These are phyloP conservation scores for Colletotrichum siamense DNA, from an alignment of 2,329 filamentous ascomycete genomes.

Conservation along the genomic window DNA sequence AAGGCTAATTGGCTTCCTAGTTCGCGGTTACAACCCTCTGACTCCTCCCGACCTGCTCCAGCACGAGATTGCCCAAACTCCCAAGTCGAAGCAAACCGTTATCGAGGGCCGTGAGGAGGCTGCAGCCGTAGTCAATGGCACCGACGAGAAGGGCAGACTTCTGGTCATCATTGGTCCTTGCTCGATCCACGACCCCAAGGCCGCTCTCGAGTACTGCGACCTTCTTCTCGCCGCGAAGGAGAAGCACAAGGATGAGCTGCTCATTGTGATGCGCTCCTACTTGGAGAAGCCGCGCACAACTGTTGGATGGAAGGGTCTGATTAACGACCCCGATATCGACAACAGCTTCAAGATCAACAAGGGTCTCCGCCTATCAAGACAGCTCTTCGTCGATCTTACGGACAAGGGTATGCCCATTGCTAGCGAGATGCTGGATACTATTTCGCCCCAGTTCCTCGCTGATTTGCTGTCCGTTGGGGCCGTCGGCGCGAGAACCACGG, in stretches of 20 bases:
- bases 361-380: constrained; percentile 82
- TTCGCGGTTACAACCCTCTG: constrained; percentile 90
- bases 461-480: constrained; percentile 92
- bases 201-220: constrained; percentile 92
- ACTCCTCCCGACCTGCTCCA: constrained; percentile 94
- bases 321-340: constrained; percentile 98
- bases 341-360: constrained; percentile 99
- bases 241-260: constrained; percentile 86
- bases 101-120: constrained; percentile 67
- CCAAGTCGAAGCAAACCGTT: constrained; percentile 65
- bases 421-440: constrained; percentile 97
- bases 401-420: constrained; percentile 94
- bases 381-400: constrained; percentile 93
- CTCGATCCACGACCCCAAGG: constrained; percentile 93
- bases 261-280: constrained; percentile 98
- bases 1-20: constrained; percentile 46
- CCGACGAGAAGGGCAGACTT: constrained; percentile 63
- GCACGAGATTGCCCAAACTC: constrained; percentile 78
- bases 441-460: constrained; percentile 94
- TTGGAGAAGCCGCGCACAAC: constrained; percentile 98
- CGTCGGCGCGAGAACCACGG: constrained; percentile 94
- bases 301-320: constrained; percentile 97
- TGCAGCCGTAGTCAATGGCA: constrained; percentile 72
- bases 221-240: constrained; percentile 80
- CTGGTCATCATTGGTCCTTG: constrained; percentile 90